These are phyloP conservation scores for Sclerotinia subarctica DNA, from an alignment of 2,329 filamentous ascomycete species.

Conservation along the genomic window DNA sequence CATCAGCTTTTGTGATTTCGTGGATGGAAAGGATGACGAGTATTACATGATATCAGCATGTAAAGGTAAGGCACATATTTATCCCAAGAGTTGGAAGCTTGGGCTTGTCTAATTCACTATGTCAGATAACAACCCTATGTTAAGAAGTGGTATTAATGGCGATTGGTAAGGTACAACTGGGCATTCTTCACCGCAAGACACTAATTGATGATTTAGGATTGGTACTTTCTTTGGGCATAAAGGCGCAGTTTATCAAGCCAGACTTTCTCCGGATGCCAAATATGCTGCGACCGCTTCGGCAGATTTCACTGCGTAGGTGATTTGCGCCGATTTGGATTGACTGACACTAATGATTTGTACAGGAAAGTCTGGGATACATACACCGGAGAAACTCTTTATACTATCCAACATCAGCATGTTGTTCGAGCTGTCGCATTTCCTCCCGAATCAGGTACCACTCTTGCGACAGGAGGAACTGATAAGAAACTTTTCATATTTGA, in stretches of 20 bases:
- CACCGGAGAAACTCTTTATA: slow-evolving; percentile 83
- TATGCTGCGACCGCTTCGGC: slow-evolving; percentile 91
- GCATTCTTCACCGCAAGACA: slow-evolving; percentile 12
- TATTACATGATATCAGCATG: slow-evolving; percentile 74
- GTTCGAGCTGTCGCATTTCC: slow-evolving; percentile 91
- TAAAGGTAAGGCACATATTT: slow-evolving; percentile 49
- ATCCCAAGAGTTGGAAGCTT: not conserved
- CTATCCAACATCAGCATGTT: slow-evolving; percentile 89
- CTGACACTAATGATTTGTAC: slow-evolving; percentile 36
- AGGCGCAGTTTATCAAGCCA: slow-evolving; percentile 94
- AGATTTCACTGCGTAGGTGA: slow-evolving; percentile 83
- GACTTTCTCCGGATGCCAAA: slow-evolving; percentile 81
- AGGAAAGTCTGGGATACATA: slow-evolving; percentile 98
- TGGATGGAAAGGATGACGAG: slow-evolving; percentile 52
- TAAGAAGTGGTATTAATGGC: slow-evolving; percentile 91
- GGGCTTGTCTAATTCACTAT: slow-evolving; percentile 24
- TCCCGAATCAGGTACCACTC: slow-evolving; percentile 72
- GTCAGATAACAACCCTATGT: slow-evolving; percentile 94
- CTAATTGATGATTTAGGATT: slow-evolving; percentile 55
- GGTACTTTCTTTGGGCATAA: slow-evolving; percentile 98
- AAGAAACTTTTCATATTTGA: slow-evolving; percentile 97
- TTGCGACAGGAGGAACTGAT: slow-evolving; percentile 92
- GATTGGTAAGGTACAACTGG: slow-evolving; percentile 65
- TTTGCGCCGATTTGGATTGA: not conserved
- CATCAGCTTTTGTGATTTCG: slow-evolving; percentile 65